Percentiles rank a stretch among this genome's conserved stretches.
phyloP scores from a whole-genome alignment of 192 early-diverging fungal species.

The Kickxella alabastrina region DNA sequence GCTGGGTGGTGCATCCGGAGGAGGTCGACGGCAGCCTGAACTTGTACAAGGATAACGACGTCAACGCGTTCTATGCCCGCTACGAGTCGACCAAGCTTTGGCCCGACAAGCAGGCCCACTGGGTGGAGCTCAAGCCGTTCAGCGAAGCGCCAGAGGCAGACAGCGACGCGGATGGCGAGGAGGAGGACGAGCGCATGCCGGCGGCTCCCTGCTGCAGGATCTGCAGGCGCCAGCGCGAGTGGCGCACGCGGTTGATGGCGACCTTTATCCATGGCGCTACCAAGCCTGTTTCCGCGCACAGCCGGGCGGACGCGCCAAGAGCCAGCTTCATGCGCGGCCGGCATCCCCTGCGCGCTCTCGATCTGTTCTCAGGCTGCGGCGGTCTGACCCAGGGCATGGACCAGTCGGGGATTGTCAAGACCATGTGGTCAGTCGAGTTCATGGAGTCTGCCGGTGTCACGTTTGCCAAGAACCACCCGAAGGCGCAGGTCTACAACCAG shows the following conservation, averaged over 20 bases:
- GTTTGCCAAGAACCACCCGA: conserved; percentile 61
- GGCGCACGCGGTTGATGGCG: conserved; percentile 3
- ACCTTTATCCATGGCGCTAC: conserved; percentile 6
- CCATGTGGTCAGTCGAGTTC: conserved; percentile 62
- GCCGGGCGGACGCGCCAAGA: background rate
- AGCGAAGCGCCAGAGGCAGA: background rate
- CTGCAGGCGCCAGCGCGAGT: conserved; percentile 33
- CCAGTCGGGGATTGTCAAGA: conserved; percentile 55
- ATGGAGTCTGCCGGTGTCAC: conserved; percentile 56
- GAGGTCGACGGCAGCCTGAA: conserved; percentile 37
- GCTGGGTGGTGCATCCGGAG: conserved; percentile 54
- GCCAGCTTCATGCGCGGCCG: conserved; percentile 29
- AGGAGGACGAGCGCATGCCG: conserved; percentile 11
- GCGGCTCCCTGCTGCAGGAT: conserved; percentile 20
- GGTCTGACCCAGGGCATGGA: conserved; percentile 65
- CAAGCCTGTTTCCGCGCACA: no score
- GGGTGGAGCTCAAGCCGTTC: conserved; percentile 15
- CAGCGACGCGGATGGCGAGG: background rate
- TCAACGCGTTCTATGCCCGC: conserved; percentile 49
- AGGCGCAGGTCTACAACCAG: conserved; percentile 57
- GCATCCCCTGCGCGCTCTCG: conserved; percentile 53
- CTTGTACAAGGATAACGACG: conserved; percentile 49
- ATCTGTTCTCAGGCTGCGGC: conserved; percentile 70
- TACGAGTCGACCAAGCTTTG: conserved; percentile 20
- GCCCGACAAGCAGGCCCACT: conserved; percentile 17